Evolutionary conservation across 176 grass and related monocot genomes (phyloP), one percentile per base, ranked within the genome.

Genomic region (Aegilops sharonensis): DNA sequence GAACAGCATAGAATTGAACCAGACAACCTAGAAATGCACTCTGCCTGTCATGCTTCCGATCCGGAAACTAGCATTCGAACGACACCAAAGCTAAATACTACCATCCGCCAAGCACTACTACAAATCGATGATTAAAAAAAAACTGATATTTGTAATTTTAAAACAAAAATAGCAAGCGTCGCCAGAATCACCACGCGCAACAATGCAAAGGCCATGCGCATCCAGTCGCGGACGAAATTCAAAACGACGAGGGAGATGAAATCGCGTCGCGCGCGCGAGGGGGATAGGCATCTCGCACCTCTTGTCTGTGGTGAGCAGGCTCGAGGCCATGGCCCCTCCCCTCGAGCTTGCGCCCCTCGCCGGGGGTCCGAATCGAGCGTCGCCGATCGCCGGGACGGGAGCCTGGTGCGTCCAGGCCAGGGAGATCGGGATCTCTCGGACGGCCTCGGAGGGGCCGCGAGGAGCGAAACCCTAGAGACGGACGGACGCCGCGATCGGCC

Each of bases 251-350:
- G 20, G 18, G 17, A 0, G 1, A 36, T 17, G 5, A 25, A 73
- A 27, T 59, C 59, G 68, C 36, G 39, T 60, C 75, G 37, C 9
- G 68, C 17, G 27, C 21, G 35, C 12, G 20, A 48, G 14, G 54
- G 54, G 77, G 64, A 37, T 25, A 11, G 85, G 82, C 39, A 69
- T 85, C 30, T 25, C 50, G 63, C 77, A 91, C 90, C 90, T 91
- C 86, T 84, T 85, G 82, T 91, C 90, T 54, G 86, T 60, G 52
- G 78, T 78, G 78, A 91, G 90, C 57, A 77, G 40, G 66, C 74
- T 85, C 64, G 90, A 91, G 40, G 86, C 78, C 90, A 91, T 91
- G 64, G 72, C 82, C 72, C 63, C 85, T 76, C 82, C 64, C 24
- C 34, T 17, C 81, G 80, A 80, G 68, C 47, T 43, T 15, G 43